Percentiles rank a stretch among this genome's conserved stretches.
phyloP scores from a whole-genome alignment of 2,329 filamentous ascomycete species.

The Epichloe hybrida region DNA sequence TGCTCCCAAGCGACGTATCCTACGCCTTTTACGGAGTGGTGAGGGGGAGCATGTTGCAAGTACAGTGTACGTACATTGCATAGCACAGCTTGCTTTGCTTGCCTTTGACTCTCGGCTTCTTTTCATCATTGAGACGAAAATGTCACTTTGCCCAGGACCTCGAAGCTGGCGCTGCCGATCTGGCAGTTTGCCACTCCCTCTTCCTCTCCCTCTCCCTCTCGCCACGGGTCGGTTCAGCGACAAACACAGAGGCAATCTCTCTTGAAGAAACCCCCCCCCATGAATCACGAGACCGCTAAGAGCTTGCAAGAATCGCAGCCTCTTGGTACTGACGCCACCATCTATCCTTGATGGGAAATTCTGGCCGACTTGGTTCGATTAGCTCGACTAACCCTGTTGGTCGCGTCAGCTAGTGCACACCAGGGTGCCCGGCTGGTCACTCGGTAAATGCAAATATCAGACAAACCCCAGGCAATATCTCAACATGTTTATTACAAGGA shows the following conservation, averaged over 20 bases:
- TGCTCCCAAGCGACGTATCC: constrained; percentile 4
- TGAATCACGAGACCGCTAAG: background rate
- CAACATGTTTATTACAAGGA: constrained; percentile 1
- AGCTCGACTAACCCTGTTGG: background rate
- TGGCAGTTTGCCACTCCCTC: background rate
- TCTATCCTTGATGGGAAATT: background rate
- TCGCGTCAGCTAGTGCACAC: background rate
- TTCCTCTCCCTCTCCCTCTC: too few species aligned
- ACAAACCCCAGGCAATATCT: background rate
- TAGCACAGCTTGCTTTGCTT: too few species aligned
- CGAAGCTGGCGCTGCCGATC: background rate
- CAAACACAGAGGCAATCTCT: background rate
- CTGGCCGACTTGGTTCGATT: background rate
- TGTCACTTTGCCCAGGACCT: too few species aligned
- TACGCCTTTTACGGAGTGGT: background rate
- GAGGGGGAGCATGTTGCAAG: background rate
- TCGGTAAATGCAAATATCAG: constrained; percentile 6
- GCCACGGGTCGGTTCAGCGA: too few species aligned
- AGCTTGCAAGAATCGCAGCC: background rate
- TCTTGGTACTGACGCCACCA: constrained; percentile 1
- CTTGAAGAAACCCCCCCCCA: background rate
- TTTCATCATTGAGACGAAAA: background rate
- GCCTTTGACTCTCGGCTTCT: background rate
- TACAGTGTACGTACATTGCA: background rate
- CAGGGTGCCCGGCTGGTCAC: constrained; percentile 1